phyloP scores from a whole-genome alignment of 768 basidiomycete species.

The Zangia roseola region DNA sequence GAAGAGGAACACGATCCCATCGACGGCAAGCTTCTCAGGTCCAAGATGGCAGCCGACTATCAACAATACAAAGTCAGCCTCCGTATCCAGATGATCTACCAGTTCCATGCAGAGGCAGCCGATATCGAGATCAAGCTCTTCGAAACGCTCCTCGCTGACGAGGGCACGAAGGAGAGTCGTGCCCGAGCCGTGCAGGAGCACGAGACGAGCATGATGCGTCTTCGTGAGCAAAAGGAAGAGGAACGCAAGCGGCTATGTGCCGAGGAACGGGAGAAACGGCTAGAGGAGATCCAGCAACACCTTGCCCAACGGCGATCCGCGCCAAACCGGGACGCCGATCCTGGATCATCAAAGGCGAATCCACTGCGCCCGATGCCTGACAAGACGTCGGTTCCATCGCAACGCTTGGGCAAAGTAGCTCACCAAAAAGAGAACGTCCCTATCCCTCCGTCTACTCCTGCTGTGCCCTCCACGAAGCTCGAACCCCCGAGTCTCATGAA shows the following conservation, averaged over 20 bases:
- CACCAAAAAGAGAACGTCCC: constrained; percentile 31
- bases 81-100: constrained; percentile 35
- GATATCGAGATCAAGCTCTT: constrained; percentile 32
- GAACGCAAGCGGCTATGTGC: constrained; percentile 31
- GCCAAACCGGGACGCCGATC: constrained; percentile 18
- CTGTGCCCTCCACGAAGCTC: constrained; percentile 13
- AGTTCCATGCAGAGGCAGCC: constrained; percentile 31
- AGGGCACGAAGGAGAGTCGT: constrained; percentile 31
- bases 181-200: constrained; percentile 31
- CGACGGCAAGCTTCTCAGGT: constrained; percentile 29
- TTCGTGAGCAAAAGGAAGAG: constrained; percentile 33
- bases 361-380: constrained; percentile 14
- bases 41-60: constrained; percentile 34
- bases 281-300: constrained; percentile 17
- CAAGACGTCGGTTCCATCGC: constrained; percentile 10
- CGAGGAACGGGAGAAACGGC: constrained; percentile 28
- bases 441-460: constrained; percentile 3
- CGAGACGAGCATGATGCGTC: constrained; percentile 32
- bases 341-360: constrained; percentile 8
- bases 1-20: constrained; percentile 30
- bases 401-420: constrained; percentile 10
- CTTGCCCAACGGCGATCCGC: constrained; percentile 20
- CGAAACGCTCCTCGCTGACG: constrained; percentile 20
- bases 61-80: constrained; percentile 31
- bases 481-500: constrained; percentile 22